Base-by-base conservation (phyloP, 2,329 filamentous ascomycete species). In the Paraphaeosphaeria sporulosa region DNA sequence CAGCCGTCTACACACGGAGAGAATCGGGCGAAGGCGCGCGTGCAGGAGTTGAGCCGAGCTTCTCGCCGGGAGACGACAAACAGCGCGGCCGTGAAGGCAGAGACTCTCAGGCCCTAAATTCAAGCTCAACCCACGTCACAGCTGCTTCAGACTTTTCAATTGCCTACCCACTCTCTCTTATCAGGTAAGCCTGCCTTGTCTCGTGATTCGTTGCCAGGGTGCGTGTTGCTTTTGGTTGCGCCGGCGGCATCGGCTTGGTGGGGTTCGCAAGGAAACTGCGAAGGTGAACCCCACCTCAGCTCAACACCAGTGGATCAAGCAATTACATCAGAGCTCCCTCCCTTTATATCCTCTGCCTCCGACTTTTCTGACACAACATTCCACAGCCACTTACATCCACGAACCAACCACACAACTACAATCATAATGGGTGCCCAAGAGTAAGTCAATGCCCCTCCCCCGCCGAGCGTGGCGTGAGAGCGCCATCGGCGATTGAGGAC, bases 21-120 rank as follows among this genome's bases (percentile, higher is more conserved):
- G 60, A 54, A 40, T 54, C 58, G 54, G 66, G 61, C 60, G 56
- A 62, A 42, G 63, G 54, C 47, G 25, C 21, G 36, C 25, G 42
- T 17, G 30, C 43, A 30, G 42, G 21, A 43, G 32, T 32, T 52
- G 38, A 44, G 66, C 73, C 74, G 72, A 73, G 72, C 69, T 58
- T 38, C 42, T 51, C 8, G 19, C 42, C 42, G 42, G 57, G 53
- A 65, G 60, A 74, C 70, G 71, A 72, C 69, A 70, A n/a, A 71
- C 65, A 71, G 72, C 73, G 73, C 74, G 74, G 74, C 74, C 73
- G 72, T 73, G 71, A 72, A 70, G 47, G 48, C 23, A 27, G 38
- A 46, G 12, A 48, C n/a, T 12, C 40, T 34, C 54, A 32, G 34
- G 56, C 53, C 61, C 55, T 68, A 69, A 64, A 64, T 58, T 42